These are phyloP conservation scores for Mimosa bimucronata DNA, from an alignment of 306 rosid genomes.

Conservation along the genomic window DNA sequence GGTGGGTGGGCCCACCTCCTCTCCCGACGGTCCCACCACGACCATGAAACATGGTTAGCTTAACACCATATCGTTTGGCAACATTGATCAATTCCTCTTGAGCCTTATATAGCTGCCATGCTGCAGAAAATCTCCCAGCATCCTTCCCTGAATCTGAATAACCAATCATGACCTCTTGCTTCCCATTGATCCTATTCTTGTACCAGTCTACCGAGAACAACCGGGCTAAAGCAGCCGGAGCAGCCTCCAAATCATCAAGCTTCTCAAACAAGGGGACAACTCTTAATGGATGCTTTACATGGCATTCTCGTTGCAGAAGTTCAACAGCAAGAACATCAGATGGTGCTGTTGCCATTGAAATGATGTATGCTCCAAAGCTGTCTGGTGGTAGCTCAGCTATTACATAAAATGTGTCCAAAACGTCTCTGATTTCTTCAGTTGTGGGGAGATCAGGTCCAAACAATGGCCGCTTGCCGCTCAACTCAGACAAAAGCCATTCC, in stretches of 20 bases:
- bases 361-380: slow-evolving; percentile 95
- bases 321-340: slow-evolving; percentile 97
- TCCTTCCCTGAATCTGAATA: slow-evolving; percentile 98
- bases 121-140: slow-evolving; percentile 96
- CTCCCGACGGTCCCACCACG: slow-evolving; percentile 99
- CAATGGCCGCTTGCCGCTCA: slow-evolving; percentile 85
- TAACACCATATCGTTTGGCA: slow-evolving; percentile 80
- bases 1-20: slow-evolving; percentile 99
- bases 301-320: slow-evolving; percentile 92
- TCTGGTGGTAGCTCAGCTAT: slow-evolving; percentile 89
- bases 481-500: slow-evolving; percentile 91
- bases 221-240: slow-evolving; percentile 93
- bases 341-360: slow-evolving; percentile 95
- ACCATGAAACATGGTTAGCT: slow-evolving; percentile 98
- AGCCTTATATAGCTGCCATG: slow-evolving; percentile 97
- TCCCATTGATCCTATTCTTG: slow-evolving; percentile 73
- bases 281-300: slow-evolving; percentile 71
- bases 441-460: slow-evolving; percentile 94
- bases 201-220: slow-evolving; percentile 92
- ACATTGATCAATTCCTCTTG: slow-evolving; percentile 93
- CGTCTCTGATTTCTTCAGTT: slow-evolving; percentile 92
- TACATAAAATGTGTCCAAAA: slow-evolving; percentile 83
- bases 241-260: slow-evolving; percentile 91
- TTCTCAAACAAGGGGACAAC: slow-evolving; percentile 96
- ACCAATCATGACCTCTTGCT: slow-evolving; percentile 99